phyloP scores from a whole-genome alignment of 257 asterid species.

The Leptodermis oblonga region DNA sequence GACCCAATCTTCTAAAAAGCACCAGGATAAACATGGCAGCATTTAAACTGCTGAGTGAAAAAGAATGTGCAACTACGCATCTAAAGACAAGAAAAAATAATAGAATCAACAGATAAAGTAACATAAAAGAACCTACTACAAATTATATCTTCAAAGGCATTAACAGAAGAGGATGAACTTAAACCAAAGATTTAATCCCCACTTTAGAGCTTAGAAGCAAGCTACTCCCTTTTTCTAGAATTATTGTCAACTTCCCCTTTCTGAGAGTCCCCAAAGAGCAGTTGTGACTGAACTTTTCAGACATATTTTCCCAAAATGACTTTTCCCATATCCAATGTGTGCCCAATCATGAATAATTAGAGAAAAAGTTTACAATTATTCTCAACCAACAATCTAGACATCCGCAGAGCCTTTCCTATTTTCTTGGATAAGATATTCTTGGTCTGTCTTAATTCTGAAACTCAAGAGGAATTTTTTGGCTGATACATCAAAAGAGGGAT shows the following conservation, averaged over 20 bases:
- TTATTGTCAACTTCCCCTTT: background rate
- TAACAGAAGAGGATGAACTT: background rate
- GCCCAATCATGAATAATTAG: background rate
- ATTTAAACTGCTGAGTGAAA: too few species aligned
- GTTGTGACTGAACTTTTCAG: background rate
- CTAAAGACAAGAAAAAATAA: background rate
- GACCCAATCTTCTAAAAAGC: background rate
- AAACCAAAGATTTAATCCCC: background rate
- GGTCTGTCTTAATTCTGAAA: background rate
- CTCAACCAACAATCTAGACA: background rate
- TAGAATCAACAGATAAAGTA: background rate
- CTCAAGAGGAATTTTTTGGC: background rate
- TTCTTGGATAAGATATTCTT: background rate
- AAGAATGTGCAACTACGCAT: background rate
- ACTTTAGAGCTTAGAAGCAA: slow-evolving; percentile 4
- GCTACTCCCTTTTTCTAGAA: background rate
- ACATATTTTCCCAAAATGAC: background rate
- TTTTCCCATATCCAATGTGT: slow-evolving; percentile 1
- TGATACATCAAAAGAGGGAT: background rate
- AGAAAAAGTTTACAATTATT: background rate
- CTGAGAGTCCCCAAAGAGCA: background rate
- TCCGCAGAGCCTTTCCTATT: background rate
- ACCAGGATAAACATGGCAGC: background rate
- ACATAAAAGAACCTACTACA: background rate
- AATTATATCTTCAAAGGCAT: background rate